Evolutionary conservation across 148 eudicot species (phyloP).

Genomic region (Nepenthes mirabilis): DNA sequence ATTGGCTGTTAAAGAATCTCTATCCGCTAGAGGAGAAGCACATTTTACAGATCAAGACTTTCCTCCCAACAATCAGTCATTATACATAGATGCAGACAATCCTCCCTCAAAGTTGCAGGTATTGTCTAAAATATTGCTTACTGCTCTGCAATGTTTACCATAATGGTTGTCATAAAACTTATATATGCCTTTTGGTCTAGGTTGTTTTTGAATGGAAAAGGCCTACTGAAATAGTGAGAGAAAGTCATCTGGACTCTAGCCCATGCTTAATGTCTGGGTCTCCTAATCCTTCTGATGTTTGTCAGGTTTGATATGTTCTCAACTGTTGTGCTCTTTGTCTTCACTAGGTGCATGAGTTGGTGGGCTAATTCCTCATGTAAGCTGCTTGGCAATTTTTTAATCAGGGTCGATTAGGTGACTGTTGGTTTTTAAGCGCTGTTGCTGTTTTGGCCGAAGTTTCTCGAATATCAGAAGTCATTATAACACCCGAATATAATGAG

Average conservation of each 20-base stretch:
- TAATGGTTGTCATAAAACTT: conserved; percentile 3
- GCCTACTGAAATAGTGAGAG: conserved; percentile 69
- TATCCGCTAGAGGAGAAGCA: conserved; percentile 74
- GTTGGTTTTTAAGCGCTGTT: conserved; percentile 99
- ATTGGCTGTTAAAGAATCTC: conserved; percentile 93
- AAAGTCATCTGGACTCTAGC: conserved; percentile 42
- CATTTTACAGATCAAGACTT: conserved; percentile 94
- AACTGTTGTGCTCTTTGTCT: not conserved
- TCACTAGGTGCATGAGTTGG: not conserved
- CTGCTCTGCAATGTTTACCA: conserved; percentile 1
- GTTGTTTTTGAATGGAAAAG: conserved; percentile 94
- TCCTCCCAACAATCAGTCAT: conserved; percentile 79
- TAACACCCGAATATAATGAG: conserved; percentile 83
- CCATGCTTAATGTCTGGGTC: conserved; percentile 89
- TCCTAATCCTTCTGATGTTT: conserved; percentile 97
- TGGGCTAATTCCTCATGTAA: conserved; percentile 4
- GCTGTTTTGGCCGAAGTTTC: conserved; percentile 98
- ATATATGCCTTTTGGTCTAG: conserved; percentile 20
- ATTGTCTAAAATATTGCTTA: conserved; percentile 3
- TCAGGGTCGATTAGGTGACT: conserved; percentile 97
- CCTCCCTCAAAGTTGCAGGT: conserved; percentile 87
- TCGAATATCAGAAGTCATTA: conserved; percentile 84
- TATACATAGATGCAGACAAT: conserved; percentile 69
- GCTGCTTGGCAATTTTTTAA: conserved; percentile 6
- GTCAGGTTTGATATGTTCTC: conserved; percentile 56